Conservation (phyloP, 805 yeast species). For the Yamadazyma ubonensis region DNA sequence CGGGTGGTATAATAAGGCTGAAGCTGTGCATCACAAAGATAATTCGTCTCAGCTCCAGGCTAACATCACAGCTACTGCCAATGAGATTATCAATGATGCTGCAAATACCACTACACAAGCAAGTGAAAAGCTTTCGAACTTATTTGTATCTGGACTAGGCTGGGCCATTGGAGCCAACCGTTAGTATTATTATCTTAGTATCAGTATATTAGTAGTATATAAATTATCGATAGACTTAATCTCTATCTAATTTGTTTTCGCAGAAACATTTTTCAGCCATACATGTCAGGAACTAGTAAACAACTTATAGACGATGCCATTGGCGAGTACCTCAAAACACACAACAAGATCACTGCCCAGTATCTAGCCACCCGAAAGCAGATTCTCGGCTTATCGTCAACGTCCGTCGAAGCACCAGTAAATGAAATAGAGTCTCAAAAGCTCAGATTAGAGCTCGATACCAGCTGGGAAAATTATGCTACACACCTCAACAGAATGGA, state of each 20-base stretch:
- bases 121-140: conserved; percentile 47
- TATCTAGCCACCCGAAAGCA: conserved; percentile 36
- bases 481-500: conserved; percentile 24
- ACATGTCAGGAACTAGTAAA: conserved; percentile 26
- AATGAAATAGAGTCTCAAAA: conserved; percentile 19
- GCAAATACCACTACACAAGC: conserved; percentile 34
- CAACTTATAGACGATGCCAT: conserved; percentile 37
- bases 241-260: no score
- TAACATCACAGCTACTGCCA: conserved; percentile 18
- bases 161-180: conserved; percentile 60
- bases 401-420: background rate
- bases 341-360: conserved; percentile 32
- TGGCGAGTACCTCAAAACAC: conserved; percentile 26
- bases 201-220: no score
- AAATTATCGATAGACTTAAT: no score
- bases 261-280: no score
- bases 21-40: conserved; percentile 2
- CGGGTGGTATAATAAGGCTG: conserved; percentile 8
- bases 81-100: conserved; percentile 31
- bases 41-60: conserved; percentile 10
- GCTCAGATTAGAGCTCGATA: conserved; percentile 30
- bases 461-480: conserved; percentile 24
- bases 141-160: conserved; percentile 56
- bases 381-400: conserved; percentile 19
- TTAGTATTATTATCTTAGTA: background rate